Evolutionary conservation across 78 protist genomes (phyloP).

Genomic region (Dictyostelium intermedium): DNA sequence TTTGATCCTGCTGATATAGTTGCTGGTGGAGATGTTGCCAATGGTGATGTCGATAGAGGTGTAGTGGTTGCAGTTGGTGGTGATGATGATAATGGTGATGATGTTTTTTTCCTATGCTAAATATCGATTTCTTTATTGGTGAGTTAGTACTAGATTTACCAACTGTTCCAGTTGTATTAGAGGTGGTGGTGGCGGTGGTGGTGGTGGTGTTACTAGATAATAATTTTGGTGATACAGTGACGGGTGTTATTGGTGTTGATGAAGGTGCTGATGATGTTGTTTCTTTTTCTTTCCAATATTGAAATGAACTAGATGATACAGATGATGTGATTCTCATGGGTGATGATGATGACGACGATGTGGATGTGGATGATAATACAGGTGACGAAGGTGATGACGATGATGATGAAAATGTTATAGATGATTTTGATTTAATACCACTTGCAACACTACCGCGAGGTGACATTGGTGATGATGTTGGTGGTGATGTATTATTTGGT

Average conservation of each 20-base stretch:
- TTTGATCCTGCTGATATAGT: slow-evolving; percentile 15
- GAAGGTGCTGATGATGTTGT: background rate
- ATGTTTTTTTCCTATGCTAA: slow-evolving; percentile 32
- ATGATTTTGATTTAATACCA: slow-evolving; percentile 9
- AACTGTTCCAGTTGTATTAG: background rate
- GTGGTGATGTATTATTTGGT: background rate
- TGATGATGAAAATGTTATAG: background rate
- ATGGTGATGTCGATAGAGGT: background rate
- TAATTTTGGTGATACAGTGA: background rate
- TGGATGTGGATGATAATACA: background rate
- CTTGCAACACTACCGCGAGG: slow-evolving; percentile 10
- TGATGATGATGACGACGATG: background rate
- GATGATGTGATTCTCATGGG: background rate
- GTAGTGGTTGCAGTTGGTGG: background rate
- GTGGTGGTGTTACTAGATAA: background rate
- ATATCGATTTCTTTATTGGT: slow-evolving; percentile 22
- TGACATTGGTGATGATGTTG: background rate
- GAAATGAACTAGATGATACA: slow-evolving; percentile 38
- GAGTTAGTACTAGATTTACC: background rate
- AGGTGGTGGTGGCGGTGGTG: background rate
- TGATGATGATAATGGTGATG: background rate
- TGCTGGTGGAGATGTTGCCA: background rate
- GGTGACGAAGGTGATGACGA: background rate
- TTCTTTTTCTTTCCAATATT: slow-evolving; percentile 67
- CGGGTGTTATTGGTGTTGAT: background rate